These are phyloP conservation scores for Blastomyces emzantsi DNA, from an alignment of 2,329 filamentous ascomycete species.

Conservation along the genomic window DNA sequence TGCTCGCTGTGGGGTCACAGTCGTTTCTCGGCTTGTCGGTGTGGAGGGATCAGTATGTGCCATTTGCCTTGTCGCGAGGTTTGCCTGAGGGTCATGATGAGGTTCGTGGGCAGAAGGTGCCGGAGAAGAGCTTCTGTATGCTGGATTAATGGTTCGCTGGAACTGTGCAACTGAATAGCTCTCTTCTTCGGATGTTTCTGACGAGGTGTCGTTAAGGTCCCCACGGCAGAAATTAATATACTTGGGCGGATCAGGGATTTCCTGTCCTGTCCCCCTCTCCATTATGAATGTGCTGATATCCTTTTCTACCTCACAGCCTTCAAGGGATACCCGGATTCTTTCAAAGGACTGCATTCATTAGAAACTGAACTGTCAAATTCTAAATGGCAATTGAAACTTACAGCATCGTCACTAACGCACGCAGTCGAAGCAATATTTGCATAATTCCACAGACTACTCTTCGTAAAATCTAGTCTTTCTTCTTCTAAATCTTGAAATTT, in stretches of 20 bases:
- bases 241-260: constrained; percentile 92
- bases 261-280: constrained; percentile 83
- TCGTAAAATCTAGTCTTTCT: constrained; percentile 91
- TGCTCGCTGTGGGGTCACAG: constrained; percentile 45
- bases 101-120: constrained; percentile 90
- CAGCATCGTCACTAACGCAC: constrained; percentile 89
- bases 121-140: constrained; percentile 90
- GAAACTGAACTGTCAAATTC: background rate
- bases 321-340: constrained; percentile 85
- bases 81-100: constrained; percentile 75
- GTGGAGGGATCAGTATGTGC: constrained; percentile 34
- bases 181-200: constrained; percentile 79
- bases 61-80: constrained; percentile 60
- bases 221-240: constrained; percentile 99
- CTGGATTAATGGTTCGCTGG: constrained; percentile 86
- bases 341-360: constrained; percentile 60
- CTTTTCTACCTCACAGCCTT: constrained; percentile 94
- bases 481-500: constrained; percentile 99
- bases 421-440: constrained; percentile 96
- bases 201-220: constrained; percentile 68
- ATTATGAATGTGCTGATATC: constrained; percentile 86
- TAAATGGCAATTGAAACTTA: constrained; percentile 26
- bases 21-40: constrained; percentile 44
- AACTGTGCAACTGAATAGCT: constrained; percentile 94
- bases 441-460: constrained; percentile 96